Evolutionary conservation across 2,329 filamentous ascomycete genomes (phyloP), one percentile per base, ranked within the genome.

Genomic region (Diaporthe helianthi): DNA sequence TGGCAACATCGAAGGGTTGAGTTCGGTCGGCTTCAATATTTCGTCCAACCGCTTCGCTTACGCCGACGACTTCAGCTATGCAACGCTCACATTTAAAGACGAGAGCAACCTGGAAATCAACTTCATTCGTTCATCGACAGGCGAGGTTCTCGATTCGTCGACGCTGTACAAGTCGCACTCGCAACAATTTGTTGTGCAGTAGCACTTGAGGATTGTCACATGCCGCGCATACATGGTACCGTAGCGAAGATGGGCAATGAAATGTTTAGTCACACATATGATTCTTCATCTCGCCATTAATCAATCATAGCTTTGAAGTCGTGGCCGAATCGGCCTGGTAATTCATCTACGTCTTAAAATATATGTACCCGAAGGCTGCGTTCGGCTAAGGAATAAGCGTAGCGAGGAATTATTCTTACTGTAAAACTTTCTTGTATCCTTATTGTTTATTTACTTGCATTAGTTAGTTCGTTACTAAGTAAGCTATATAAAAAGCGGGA

Each of bases 1-100:
- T 0, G 86, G 86, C 2, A 88, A 87, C 65, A 85, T 88, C 65
- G 86, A 89, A 74, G 86, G 85, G 0, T 71, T 86, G 63, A 80
- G 75, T 38, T 61, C 72, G 1, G 77, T 87, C 0, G 84, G 84
- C 4, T 74, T 47, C 0, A 82, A 83, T 68, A 76, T 78, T 4
- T 73, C 79, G 15, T 82, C 77, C 36, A 87, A 84, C 51, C 81
- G 78, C 3, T 86, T 85, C 70, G 83, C 83, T 2, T 86, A 86
- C 67, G 83, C 78, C 0, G 80, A 84, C 61, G 84, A 86, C 68
- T 88, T 86, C 66, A 83, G 81, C 73, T 88, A 86, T 72, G 83
- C 82, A 3, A 82, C 79, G 1, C 72, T 89, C 8, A 80, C 78
- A 3, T 83, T 89, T 33, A 54, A 81, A 65, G 82, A 86, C 73